These are phyloP conservation scores for Colletotrichum horii DNA, from an alignment of 2,329 filamentous ascomycete genomes.

Conservation along the genomic window DNA sequence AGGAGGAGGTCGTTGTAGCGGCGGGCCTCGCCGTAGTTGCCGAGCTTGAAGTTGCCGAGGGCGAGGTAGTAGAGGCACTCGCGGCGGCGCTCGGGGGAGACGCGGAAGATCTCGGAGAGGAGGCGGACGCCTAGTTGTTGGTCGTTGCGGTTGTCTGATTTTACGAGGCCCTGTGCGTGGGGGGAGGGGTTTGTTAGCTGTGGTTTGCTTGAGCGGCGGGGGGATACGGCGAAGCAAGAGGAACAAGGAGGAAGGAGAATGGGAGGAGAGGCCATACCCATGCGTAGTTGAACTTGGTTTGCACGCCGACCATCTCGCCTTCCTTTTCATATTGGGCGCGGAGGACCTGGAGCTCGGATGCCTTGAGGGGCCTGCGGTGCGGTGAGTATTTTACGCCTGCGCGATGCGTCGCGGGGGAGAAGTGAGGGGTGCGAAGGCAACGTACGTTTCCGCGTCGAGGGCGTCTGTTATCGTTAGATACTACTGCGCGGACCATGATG, in stretches of 20 bases:
- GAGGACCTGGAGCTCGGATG: constrained; percentile 89
- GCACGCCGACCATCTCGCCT: constrained; percentile 93
- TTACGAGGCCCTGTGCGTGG: constrained; percentile 80
- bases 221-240: neutral
- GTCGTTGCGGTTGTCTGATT: constrained; percentile 82
- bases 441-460: constrained; percentile 93
- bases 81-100: constrained; percentile 87
- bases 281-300: constrained; percentile 99
- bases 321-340: constrained; percentile 97
- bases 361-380: constrained; percentile 76
- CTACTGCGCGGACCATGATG: neutral
- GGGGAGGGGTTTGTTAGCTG: neutral
- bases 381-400: neutral
- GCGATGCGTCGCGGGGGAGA: neutral
- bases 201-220: neutral
- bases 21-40: constrained; percentile 94
- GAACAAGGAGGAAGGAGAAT: neutral
- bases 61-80: constrained; percentile 99
- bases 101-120: constrained; percentile 95
- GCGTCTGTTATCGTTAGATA: constrained; percentile 68
- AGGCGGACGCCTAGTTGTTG: constrained; percentile 95
- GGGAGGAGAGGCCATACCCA: constrained; percentile 68
- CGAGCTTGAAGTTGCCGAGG: constrained; percentile 96
- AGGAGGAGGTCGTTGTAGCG: constrained; percentile 93
- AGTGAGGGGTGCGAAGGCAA: constrained; percentile 17